Percentiles rank a stretch among this genome's conserved stretches.
Evolutionary conservation across 1,139 yeast species (phyloP).

Genomic region (Blastobotrys malaysiensis): DNA sequence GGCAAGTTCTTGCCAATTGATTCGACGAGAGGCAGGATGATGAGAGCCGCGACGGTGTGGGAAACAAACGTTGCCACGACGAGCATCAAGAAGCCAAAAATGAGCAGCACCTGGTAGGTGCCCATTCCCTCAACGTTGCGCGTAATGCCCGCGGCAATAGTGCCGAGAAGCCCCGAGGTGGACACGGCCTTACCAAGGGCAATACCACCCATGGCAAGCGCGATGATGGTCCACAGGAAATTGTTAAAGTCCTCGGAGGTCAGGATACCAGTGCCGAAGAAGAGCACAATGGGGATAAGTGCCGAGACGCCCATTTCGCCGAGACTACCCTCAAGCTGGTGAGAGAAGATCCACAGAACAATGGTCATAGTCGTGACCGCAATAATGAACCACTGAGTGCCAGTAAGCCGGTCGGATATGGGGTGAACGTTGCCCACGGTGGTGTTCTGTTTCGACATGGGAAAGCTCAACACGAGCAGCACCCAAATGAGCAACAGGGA

Average conservation of each 20-base stretch:
- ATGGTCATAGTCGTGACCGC: constrained; percentile 66
- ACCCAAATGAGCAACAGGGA: constrained; percentile 66
- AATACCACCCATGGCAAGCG: constrained; percentile 94
- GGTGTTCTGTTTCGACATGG: constrained; percentile 39
- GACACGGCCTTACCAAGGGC: constrained; percentile 90
- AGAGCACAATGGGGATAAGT: constrained; percentile 70
- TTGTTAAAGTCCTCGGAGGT: constrained; percentile 85
- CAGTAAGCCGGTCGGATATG: constrained; percentile 58
- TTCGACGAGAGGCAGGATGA: constrained; percentile 79
- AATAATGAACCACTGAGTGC: constrained; percentile 66
- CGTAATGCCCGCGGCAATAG: constrained; percentile 69
- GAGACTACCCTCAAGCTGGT: constrained; percentile 58
- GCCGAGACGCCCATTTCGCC: constrained; percentile 93
- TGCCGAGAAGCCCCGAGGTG: constrained; percentile 75
- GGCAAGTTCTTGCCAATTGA: constrained; percentile 73
- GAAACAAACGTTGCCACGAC: constrained; percentile 90
- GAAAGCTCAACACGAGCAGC: constrained; percentile 61
- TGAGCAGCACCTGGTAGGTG: constrained; percentile 60
- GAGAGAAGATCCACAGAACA: constrained; percentile 78
- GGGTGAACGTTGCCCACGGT: constrained; percentile 57
- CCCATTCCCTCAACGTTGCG: constrained; percentile 49
- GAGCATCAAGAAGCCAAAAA: constrained; percentile 73
- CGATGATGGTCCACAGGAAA: constrained; percentile 89
- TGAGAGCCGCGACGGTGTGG: constrained; percentile 93
- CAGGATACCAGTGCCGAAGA: constrained; percentile 83